Base-by-base conservation (phyloP, 2,329 filamentous ascomycete genomes). In the Elsinoe perseae region DNA sequence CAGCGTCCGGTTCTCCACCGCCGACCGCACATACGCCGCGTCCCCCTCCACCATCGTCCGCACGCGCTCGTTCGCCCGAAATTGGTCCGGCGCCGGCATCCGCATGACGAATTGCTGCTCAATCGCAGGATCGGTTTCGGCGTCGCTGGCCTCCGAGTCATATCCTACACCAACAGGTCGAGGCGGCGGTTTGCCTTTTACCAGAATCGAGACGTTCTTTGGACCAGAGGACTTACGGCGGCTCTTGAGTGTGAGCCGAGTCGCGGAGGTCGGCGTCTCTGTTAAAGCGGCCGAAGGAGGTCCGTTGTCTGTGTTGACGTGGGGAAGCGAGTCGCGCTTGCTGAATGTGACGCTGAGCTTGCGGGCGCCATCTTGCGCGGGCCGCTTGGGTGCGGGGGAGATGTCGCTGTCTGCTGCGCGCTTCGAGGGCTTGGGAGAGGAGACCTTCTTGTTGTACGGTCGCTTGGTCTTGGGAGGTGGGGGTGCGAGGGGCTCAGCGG, bases 71-170 rank as follows among this genome's bases (percentile, higher is more conserved):
- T 56, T 34, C 4, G 18, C 38, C 30, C 48, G 30, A 12, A 56
- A 46, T 9, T 18, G 18, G 27, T 87, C 82, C 0, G 90, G 91
- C 0, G 90, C 88, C 56, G 84, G 70, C 87, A 96, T 95, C 58
- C 93, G 87, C 59, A 98, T 71, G 7, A 98, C 79, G 62, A 97
- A 89, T 61, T 95, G 86, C 65, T 92, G 87, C 70, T 97, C 92
- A 59, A 95, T 88, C 1, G 86, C 80, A 0, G 93, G 93, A 65
- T 98, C 93, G 8, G 76, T 72, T 70, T 98, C 93, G 12, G 85
- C 83, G 66, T 97, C 93, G 56, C 90, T 93, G 10, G 91, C 89
- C 70, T 97, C 93, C 2, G 91, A 96, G 69, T 98, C 93, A 71
- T 97, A 98, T 6, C 92, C 93, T 56, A 95, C 89, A 53, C 93